Percentiles rank a stretch among this genome's conserved stretches.
Conservation (phyloP, 257 asterid genomes). For the Paraleonurus japonicus region DNA sequence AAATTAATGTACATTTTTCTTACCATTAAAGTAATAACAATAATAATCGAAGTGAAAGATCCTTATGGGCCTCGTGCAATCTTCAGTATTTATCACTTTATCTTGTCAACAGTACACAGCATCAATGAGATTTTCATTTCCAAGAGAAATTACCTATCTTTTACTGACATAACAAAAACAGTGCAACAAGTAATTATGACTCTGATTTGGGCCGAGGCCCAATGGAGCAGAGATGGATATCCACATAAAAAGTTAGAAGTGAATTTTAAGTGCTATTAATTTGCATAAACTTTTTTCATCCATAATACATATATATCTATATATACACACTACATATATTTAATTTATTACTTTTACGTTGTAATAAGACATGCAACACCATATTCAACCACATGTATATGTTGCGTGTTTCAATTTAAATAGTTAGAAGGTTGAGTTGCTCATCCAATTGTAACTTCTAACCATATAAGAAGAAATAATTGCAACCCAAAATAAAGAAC, state of each 20-base stretch:
- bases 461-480: too few relatives aligned
- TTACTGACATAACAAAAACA: conserved; percentile 7
- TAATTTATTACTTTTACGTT: too few relatives aligned
- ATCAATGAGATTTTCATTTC: conserved; percentile 33
- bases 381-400: too few relatives aligned
- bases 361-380: too few relatives aligned
- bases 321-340: too few relatives aligned
- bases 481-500: too few relatives aligned
- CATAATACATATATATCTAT: too few relatives aligned
- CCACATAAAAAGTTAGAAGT: background rate
- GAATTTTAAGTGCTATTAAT: background rate
- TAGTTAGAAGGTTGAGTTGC: too few relatives aligned
- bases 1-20: too few relatives aligned
- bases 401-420: too few relatives aligned
- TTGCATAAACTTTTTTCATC: background rate
- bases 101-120: background rate
- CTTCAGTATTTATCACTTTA: background rate
- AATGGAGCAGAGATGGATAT: background rate
- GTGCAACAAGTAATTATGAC: background rate
- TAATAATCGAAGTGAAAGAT: background rate
- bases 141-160: conserved; percentile 25
- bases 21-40: too few relatives aligned
- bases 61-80: background rate
- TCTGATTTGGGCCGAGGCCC: background rate
- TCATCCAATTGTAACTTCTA: too few relatives aligned